These are phyloP conservation scores for Calonectria honghensis DNA, from an alignment of 2,329 filamentous ascomycete species.

Conservation along the genomic window DNA sequence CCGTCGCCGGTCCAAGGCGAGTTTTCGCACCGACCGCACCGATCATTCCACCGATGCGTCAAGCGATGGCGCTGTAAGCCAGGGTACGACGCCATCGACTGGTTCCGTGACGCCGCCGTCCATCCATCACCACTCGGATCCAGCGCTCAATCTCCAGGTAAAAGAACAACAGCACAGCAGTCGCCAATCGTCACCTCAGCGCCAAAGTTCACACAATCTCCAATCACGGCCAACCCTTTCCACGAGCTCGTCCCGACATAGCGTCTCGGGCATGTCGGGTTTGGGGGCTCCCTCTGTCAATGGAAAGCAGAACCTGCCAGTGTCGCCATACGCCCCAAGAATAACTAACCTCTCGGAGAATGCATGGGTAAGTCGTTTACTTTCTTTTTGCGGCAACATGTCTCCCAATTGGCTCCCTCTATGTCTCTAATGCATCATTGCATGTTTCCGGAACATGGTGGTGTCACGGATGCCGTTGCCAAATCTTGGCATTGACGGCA, in stretches of 20 bases:
- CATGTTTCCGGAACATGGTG: conserved; percentile 38
- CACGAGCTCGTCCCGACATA: conserved; percentile 74
- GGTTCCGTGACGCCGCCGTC: conserved; percentile 86
- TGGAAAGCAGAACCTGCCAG: conserved; percentile 74
- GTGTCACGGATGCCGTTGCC: conserved; percentile 36
- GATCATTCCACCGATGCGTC: conserved; percentile 77
- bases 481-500: conserved; percentile 36
- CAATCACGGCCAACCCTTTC: conserved; percentile 62
- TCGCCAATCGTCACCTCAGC: conserved; percentile 46
- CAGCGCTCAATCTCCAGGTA: conserved; percentile 77
- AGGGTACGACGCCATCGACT: conserved; percentile 77
- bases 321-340: conserved; percentile 87
- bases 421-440: conserved; percentile 42
- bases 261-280: conserved; percentile 78
- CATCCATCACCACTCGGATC: conserved; percentile 79
- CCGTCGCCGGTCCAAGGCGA: conserved; percentile 84
- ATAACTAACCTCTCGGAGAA: conserved; percentile 87
- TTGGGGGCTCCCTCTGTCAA: conserved; percentile 73
- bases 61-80: conserved; percentile 74
- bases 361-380: conserved; percentile 81
- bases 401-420: conserved; percentile 36
- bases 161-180: conserved; percentile 63
- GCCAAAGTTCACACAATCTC: conserved; percentile 50
- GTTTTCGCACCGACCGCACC: conserved; percentile 77
- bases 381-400: conserved; percentile 42